Evolutionary conservation across 1,139 yeast species (phyloP), one percentile per base, ranked within the genome.

Genomic region (Taphrina confusa): DNA sequence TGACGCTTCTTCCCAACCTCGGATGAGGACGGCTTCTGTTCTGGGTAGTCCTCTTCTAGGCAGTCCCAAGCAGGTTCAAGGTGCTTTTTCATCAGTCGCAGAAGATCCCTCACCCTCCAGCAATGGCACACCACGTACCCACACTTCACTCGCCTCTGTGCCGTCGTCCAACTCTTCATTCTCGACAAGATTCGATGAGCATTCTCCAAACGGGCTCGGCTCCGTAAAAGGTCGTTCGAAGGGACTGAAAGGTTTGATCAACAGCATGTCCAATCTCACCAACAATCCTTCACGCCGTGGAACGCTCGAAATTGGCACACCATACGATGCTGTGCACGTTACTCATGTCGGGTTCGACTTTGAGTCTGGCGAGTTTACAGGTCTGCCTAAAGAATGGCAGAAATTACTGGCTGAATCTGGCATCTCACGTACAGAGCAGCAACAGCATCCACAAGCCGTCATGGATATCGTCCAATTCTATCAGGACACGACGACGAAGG

Each of bases 351-450:
- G 96, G 22, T 85, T 87, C 62, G 92, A 91, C 71, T 74, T 79
- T 27, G 85, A 83, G 67, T 85, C 92, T 33, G 96, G 96, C 8
- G 84, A 87, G 62, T 91, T 86, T 69, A 87, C 92, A 1, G 97
- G 96, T 1, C 77, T 91, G 60, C 98, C 97, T 1, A 82, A 82
- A 51, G 96, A 88, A 71, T 92, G 98, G 98, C 92, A 88, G 67
- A 79, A 82, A 63, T 76, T 90, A 52, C 77, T 92, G 64, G 81
- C 85, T 18, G 94, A 91, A 16, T 85, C 90, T 70, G 97, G 97
- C 45, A 88, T 92, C 57, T 81, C 95, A 4, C 82, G 81, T 67
- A 81, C 80, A 47, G 97, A 92, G 67, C 96, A 90, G 69, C 84
- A 86, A 67, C 87, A 85, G 67, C 90, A 92, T 70, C 96, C 97